These are phyloP conservation scores for Psilocybe mexicana DNA, from an alignment of 1,284 basidiomycete genomes.

Conservation along the genomic window DNA sequence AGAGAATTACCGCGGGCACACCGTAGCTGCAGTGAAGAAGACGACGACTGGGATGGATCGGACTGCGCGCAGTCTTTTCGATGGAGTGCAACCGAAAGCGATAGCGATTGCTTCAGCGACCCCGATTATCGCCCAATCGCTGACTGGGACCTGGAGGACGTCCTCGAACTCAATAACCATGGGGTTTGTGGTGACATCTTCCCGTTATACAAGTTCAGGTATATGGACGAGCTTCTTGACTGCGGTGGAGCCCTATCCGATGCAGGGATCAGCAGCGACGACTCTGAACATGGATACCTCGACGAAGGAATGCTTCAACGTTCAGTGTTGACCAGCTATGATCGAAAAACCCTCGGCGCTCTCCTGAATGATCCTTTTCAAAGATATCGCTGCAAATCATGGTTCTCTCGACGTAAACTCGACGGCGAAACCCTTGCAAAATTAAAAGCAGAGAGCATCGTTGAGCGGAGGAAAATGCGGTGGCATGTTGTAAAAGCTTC, in stretches of 20 bases:
- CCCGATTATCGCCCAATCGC: neutral
- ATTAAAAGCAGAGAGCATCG: too few species aligned
- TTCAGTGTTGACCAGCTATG: neutral
- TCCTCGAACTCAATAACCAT: neutral
- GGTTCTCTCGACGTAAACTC: too few species aligned
- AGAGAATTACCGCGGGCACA: neutral
- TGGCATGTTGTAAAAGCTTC: too few species aligned
- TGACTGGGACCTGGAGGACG: neutral
- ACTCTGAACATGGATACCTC: neutral
- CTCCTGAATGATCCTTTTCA: neutral
- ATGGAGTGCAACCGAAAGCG: neutral
- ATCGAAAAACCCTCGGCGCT: neutral
- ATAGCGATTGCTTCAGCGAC: neutral
- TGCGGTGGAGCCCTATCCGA: neutral
- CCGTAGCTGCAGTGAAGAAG: neutral
- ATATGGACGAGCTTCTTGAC: neutral
- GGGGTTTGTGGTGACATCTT: too few species aligned
- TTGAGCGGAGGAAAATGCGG: too few species aligned
- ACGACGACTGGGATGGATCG: neutral
- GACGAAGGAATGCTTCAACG: neutral
- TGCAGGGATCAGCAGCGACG: neutral
- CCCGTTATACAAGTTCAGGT: neutral
- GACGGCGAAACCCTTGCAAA: too few species aligned
- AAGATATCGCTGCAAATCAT: neutral
- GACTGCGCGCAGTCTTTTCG: neutral